Evolutionary conservation across 352 stramenopile species (phyloP), one percentile per base, ranked within the genome.

Genomic region (Phytophthora constricta): DNA sequence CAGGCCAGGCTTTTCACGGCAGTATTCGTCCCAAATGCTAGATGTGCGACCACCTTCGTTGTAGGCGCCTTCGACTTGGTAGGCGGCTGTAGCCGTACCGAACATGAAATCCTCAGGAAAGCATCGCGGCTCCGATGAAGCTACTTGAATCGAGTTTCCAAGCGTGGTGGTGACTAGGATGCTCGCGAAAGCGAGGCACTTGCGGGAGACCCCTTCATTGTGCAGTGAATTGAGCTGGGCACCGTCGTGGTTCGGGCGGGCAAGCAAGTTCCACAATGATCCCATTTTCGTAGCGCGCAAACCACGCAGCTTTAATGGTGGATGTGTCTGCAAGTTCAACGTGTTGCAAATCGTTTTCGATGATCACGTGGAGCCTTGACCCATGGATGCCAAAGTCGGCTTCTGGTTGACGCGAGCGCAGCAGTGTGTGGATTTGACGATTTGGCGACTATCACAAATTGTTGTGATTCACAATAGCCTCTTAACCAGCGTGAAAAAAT

Each of bases 1-100:
- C 10, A 76, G 65, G 51, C 93, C 70, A n/a, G 79, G 68, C 2
- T 76, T 37, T 14, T 70, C 53, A 20, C 67, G 67, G 31, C 68
- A 76, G 57, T 56, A 72, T 20, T 57, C 55, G 47, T 70, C 67
- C 55, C 61, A 73, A 27, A 73, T 69, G 42, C 65, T 73, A 14
- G 65, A 48, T n/a, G 61, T 65, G 42, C 60, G 66, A 8, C 66
- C 66, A 20, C 46, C 45, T 48, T 65, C 66, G 25, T 70, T 66
- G 37, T 41, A 70, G 5, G 61, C 67, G 3, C 67, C 67, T 17
- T 74, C 67, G 9, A 74, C 61, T 58, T 74, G 67, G 50, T 70
- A 74, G 10, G 61, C 55, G 4, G 67, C 67, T 2, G 67, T 74
- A 9, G 68, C 68, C 10, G 68, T 55, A 17, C 62, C 68, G 43